Conservation (phyloP, 257 asterid species). For the Solanum lycopersicoides region DNA sequence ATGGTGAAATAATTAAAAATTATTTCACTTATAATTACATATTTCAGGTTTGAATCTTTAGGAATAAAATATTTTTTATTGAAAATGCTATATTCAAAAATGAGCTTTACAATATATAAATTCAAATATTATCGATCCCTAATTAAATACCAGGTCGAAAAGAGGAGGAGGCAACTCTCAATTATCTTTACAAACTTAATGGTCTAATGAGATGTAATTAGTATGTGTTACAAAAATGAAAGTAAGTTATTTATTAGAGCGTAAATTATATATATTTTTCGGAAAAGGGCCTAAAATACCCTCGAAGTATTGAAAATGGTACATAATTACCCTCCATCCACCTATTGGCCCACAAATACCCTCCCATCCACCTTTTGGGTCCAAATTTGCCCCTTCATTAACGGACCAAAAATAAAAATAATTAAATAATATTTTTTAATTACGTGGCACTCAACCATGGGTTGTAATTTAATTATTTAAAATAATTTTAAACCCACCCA, state of each 20-base stretch:
- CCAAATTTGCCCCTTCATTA: too few relatives aligned
- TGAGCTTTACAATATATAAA: neutral
- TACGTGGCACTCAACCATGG: too few relatives aligned
- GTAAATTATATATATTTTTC: neutral
- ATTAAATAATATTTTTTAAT: too few relatives aligned
- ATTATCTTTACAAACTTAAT: neutral
- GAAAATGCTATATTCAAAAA: accelerated
- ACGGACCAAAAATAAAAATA: too few relatives aligned
- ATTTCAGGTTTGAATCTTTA: accelerated
- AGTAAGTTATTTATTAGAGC: neutral
- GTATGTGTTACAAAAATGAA: neutral
- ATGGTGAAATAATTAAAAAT: accelerated
- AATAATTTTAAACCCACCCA: too few relatives aligned
- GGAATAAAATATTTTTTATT: neutral
- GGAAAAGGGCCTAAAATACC: too few relatives aligned
- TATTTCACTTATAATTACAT: accelerated
- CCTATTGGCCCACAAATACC: too few relatives aligned
- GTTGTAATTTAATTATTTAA: too few relatives aligned
- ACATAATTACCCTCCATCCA: too few relatives aligned
- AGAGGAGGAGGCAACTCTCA: neutral
- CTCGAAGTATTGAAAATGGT: too few relatives aligned
- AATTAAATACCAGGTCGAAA: neutral
- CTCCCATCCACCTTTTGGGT: too few relatives aligned
- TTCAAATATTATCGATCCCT: neutral
- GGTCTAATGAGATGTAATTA: neutral